Base-by-base conservation (phyloP, 768 basidiomycete genomes). In the Psilocybe azurescens region DNA sequence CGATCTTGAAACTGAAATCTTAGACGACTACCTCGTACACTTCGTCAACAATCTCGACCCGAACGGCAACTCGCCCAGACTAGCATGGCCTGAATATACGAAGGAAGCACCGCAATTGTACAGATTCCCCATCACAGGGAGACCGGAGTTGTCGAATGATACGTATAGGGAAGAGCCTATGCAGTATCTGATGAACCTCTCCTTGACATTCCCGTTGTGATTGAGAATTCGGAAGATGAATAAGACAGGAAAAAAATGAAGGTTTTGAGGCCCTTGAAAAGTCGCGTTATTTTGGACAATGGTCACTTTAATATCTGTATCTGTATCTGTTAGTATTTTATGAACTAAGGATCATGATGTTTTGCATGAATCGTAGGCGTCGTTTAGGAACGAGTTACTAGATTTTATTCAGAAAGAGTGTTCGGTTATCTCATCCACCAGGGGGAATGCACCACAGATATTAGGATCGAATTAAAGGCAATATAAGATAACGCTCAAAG, bases 21-120 rank as follows among this genome's bases (percentile, higher is more conserved):
- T 69, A 33, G 64, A 68, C 56, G 69, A 72, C 53, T 66, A 71
- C 39, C 60, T 71, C 59, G 58, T 70, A 24, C 60, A 62, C 13
- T 69, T 72, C 55, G 63, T 63, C 0, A 53, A 66, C 54, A 62
- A 69, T 47, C 78, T 81, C 49, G 67, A 85, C 67, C 84, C 79
- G 1, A 86, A 86, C 64, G 65, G 63, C 36, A 60, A 50, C 24
- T 55, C 58, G 13, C 24, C 47, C 18, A 3, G 28, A 8, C 41
- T 57, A 10, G 50, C 59, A 10, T 76, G 77, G 77, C 76, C 77
- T 11, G 65, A 74, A 55, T 78, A 78, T 39, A 68, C 66, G 2
- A 68, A 57, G 3, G 63, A 53, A 1, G 58, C 65, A 1, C 72
- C 68, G 2, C 62, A 62, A 46, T 51, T 75, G 18, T 69, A 72